phyloP scores from a whole-genome alignment of 2,329 filamentous ascomycete genomes.

The Colletotrichum lindemuthianum region DNA sequence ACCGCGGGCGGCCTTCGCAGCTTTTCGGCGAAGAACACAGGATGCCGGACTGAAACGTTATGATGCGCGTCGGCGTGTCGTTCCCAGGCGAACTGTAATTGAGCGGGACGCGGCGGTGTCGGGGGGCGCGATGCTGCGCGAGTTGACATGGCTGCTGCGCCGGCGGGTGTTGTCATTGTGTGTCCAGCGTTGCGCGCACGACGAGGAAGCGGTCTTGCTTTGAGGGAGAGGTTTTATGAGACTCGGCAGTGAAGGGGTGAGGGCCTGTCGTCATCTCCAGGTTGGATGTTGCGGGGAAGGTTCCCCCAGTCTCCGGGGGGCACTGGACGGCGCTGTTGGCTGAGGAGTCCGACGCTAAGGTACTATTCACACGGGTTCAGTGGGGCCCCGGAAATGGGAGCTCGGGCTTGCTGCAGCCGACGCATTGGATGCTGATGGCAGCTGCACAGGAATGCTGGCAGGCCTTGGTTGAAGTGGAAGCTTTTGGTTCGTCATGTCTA shows the following conservation, averaged over 20 bases:
- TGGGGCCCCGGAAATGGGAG: constrained; percentile 13
- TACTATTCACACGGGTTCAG: background rate
- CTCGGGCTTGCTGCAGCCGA: constrained; percentile 4
- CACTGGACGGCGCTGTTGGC: background rate
- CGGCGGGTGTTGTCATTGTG: constrained; percentile 21
- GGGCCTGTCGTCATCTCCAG: constrained; percentile 28
- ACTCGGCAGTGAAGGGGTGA: background rate
- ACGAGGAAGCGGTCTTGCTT: background rate
- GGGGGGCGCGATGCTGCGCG: constrained; percentile 1
- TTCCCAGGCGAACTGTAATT: constrained; percentile 41
- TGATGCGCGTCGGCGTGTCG: constrained; percentile 45
- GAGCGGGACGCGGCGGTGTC: background rate
- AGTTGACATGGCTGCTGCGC: background rate
- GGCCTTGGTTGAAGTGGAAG: background rate
- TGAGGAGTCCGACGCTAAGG: constrained; percentile 13
- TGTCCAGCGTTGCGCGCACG: background rate
- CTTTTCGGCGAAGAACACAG: constrained; percentile 78
- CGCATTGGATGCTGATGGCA: background rate
- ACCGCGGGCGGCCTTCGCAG: constrained; percentile 65
- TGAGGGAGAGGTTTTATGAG: background rate
- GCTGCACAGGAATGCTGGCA: too few relatives aligned
- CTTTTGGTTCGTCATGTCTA: constrained; percentile 4
- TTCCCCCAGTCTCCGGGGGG: background rate
- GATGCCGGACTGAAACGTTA: constrained; percentile 72
- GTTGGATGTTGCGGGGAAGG: constrained; percentile 32